Evolutionary conservation across 2,329 filamentous ascomycete genomes (phyloP).

Genomic region (Aschersonia sp.): DNA sequence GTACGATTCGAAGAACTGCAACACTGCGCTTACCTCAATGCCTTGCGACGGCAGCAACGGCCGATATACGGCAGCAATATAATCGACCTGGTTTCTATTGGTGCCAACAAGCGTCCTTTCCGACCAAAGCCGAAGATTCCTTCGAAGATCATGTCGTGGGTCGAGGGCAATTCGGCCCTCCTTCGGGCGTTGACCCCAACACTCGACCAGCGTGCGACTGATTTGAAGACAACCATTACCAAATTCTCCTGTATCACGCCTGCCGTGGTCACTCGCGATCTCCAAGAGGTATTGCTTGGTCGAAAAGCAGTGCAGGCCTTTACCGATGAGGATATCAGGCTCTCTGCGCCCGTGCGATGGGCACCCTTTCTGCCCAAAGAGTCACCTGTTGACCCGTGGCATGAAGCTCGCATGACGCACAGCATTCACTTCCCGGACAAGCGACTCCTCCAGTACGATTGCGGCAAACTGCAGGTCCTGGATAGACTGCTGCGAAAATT

Average conservation of each 20-base stretch:
- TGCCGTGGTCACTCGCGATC: conserved; percentile 67
- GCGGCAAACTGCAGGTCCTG: conserved; percentile 84
- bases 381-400: conserved; percentile 63
- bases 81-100: conserved; percentile 59
- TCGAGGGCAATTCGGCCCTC: conserved; percentile 52
- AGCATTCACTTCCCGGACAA: conserved; percentile 97
- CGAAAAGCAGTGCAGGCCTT: conserved; percentile 42
- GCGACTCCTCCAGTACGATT: conserved; percentile 91
- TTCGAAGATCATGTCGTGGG: conserved; percentile 55
- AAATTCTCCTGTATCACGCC: conserved; percentile 91
- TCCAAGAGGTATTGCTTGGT: conserved; percentile 54
- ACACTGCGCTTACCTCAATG: conserved; percentile 67
- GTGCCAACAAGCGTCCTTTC: conserved; percentile 41
- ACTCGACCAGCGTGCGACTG: conserved; percentile 55
- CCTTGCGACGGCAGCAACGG: conserved; percentile 61
- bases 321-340: conserved; percentile 37
- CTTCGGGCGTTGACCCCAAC: conserved; percentile 58
- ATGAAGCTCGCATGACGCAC: conserved; percentile 80
- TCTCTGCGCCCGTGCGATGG: conserved; percentile 41
- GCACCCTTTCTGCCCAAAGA: conserved; percentile 42
- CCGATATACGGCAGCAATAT: conserved; percentile 72
- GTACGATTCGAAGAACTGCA: conserved; percentile 64
- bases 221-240: conserved; percentile 60
- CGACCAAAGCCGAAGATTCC: conserved; percentile 46
- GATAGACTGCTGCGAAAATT: conserved; percentile 75